Evolutionary conservation across 2,329 filamentous ascomycete species (phyloP).

Genomic region (Leptographium procerum): DNA sequence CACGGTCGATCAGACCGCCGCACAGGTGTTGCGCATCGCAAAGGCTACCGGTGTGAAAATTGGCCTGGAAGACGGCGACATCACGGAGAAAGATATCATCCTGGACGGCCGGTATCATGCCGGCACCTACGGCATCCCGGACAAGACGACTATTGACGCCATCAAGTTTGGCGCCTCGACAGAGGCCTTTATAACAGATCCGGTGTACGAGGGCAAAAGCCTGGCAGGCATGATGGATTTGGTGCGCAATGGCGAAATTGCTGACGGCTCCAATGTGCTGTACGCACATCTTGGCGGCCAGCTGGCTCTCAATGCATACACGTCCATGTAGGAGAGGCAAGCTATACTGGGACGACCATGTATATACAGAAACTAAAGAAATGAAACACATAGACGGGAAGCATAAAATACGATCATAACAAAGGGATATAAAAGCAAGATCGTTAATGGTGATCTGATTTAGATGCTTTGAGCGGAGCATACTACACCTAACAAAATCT

Average conservation of each 20-base stretch:
- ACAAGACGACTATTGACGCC: constrained; percentile 52
- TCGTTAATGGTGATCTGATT: too few relatives aligned
- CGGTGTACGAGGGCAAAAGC: constrained; percentile 67
- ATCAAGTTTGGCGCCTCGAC: constrained; percentile 57
- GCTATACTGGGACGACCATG: not conserved
- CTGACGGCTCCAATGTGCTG: constrained; percentile 48
- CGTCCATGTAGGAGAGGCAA: constrained; percentile 21
- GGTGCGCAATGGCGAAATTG: constrained; percentile 50
- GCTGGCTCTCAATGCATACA: constrained; percentile 58
- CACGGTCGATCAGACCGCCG: constrained; percentile 48
- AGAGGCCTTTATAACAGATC: constrained; percentile 64
- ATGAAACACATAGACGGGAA: not conserved
- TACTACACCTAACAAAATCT: too few relatives aligned
- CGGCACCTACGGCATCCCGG: constrained; percentile 56
- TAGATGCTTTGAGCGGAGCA: too few relatives aligned
- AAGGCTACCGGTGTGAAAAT: constrained; percentile 51
- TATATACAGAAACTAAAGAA: not conserved
- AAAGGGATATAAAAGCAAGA: too few relatives aligned
- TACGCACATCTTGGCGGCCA: constrained; percentile 64
- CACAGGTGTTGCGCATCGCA: constrained; percentile 56
- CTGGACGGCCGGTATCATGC: constrained; percentile 56
- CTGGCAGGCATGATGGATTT: constrained; percentile 61
- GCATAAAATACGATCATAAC: too few relatives aligned
- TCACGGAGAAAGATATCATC: constrained; percentile 50
- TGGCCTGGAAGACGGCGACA: constrained; percentile 46